Percentiles rank a stretch among this genome's conserved stretches.
Evolutionary conservation across 2,329 filamentous ascomycete species (phyloP).

Genomic region (Pestalotiopsis sp.): DNA sequence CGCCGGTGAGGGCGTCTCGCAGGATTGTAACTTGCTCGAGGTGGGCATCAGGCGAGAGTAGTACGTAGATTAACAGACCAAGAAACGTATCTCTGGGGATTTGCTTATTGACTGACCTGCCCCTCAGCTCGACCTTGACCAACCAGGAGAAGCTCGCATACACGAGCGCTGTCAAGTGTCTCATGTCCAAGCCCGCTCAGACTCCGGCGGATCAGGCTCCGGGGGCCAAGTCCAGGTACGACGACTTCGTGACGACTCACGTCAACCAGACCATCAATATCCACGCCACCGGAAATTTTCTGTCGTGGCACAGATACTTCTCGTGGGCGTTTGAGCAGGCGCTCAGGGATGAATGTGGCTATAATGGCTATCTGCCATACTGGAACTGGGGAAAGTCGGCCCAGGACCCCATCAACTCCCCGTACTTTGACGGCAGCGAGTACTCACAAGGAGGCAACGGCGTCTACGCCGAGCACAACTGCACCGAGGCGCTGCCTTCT

Average conservation of each 20-base stretch:
- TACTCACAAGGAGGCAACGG: slow-evolving; percentile 38
- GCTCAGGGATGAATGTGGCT: slow-evolving; percentile 41
- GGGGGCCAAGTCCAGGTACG: slow-evolving; percentile 14
- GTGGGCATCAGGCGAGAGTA: slow-evolving; percentile 16
- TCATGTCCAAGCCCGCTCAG: slow-evolving; percentile 11
- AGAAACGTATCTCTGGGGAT: too few relatives aligned
- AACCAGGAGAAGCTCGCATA: slow-evolving; percentile 19
- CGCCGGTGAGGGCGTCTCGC: slow-evolving; percentile 5
- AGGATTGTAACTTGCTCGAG: slow-evolving; percentile 12
- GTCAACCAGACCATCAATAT: slow-evolving; percentile 37
- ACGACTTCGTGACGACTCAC: slow-evolving; percentile 34
- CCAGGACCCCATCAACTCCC: slow-evolving; percentile 30
- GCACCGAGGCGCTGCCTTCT: slow-evolving; percentile 21
- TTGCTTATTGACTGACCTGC: neutral
- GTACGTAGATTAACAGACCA: slow-evolving; percentile 5
- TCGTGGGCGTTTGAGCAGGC: slow-evolving; percentile 29
- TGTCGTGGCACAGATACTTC: slow-evolving; percentile 19
- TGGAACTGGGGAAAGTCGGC: slow-evolving; percentile 40
- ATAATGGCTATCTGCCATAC: slow-evolving; percentile 40
- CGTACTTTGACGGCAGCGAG: slow-evolving; percentile 39
- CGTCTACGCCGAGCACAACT: slow-evolving; percentile 19
- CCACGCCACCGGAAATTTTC: slow-evolving; percentile 31
- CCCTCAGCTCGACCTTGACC: slow-evolving; percentile 7
- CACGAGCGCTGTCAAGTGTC: slow-evolving; percentile 10
- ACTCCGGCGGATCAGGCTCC: slow-evolving; percentile 7